Evolutionary conservation across 805 yeast genomes (phyloP), one percentile per base, ranked within the genome.

Genomic region (Metschnikowia matae): DNA sequence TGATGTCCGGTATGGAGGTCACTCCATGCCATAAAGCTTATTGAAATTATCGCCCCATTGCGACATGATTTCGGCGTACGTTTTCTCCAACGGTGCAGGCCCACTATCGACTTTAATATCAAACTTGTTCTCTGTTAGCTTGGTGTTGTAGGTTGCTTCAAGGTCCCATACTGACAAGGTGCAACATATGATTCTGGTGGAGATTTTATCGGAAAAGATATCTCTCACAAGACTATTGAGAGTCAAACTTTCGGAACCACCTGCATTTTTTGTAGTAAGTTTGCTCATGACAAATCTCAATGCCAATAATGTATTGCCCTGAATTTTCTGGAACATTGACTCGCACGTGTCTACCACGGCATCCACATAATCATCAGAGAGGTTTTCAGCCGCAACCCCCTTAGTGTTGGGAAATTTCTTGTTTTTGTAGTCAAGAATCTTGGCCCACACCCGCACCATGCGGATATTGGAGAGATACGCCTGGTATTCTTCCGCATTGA

Each of bases 101-200:
- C 31, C 43, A 3, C 36, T 40, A 6, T 48, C 41, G 2, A 51
- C 40, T 23, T 15, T 23, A 3, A 46, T 29, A 6, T 43, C 26
- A 6, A 48, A 40, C n/a, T 41, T 40, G 13, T 7, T 44, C 2
- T 37, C 48, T 3, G 26, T 41, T 17, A 45, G 39, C 11, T 11
- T 13, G 6, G 42, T 48, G 14, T 49, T 17, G 34, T 41, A 44
- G 11, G 54, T 48, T 18, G 53, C 49, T 18, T 51, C 50, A 29
- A 73, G 48, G 46, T 71, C 72, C 74, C 75, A 73, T 20, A 68
- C 40, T 4, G 73, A 75, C 26, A 71, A 44, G 8, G 64, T 56
- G 42, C 72, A 63, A 54, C 73, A 69, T 8, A 72, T 48, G 5
- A 70, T 64, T 43, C 75, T 52, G 2, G 62, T 59, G 6, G 73